Conservation (phyloP, 2,329 filamentous ascomycete species). For the Diaporthe destruens region DNA sequence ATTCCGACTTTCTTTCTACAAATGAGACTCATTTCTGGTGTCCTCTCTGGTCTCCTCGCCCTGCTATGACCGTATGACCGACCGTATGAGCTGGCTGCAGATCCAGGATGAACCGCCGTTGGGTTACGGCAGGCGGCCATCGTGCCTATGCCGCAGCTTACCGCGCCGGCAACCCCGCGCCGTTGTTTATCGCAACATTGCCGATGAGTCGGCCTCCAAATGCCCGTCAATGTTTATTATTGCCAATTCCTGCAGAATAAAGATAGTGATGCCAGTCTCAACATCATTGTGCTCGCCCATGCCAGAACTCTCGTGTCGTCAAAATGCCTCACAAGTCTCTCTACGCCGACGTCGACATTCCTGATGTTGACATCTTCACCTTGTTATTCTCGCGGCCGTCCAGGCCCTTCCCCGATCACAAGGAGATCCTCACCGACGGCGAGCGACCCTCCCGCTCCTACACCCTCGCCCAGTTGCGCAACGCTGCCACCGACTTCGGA, state of each 20-base stretch:
- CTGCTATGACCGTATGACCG: neutral
- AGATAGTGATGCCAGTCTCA: neutral
- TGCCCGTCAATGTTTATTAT: constrained; percentile 1
- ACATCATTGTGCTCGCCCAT: neutral
- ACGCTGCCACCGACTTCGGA: constrained; percentile 80
- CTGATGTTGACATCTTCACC: constrained; percentile 81
- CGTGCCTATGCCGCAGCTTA: constrained; percentile 27
- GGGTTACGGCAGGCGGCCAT: neutral
- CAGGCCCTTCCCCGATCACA: constrained; percentile 76
- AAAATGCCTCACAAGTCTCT: constrained; percentile 79
- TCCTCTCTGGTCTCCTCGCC: neutral
- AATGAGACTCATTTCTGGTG: neutral
- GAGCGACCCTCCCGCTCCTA: constrained; percentile 73
- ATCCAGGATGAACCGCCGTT: neutral
- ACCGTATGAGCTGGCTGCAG: neutral
- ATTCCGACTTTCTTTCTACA: neutral
- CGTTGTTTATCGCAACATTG: neutral
- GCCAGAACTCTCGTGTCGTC: neutral
- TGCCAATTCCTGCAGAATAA: neutral
- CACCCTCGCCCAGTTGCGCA: constrained; percentile 76
- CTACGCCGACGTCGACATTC: constrained; percentile 76
- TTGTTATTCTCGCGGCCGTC: constrained; percentile 80
- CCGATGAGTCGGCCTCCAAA: constrained; percentile 9
- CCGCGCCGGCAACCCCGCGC: constrained; percentile 21
- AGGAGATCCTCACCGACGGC: constrained; percentile 84